These are phyloP conservation scores for Alternaria infectoria DNA, from an alignment of 2,329 filamentous ascomycete species.

Conservation along the genomic window DNA sequence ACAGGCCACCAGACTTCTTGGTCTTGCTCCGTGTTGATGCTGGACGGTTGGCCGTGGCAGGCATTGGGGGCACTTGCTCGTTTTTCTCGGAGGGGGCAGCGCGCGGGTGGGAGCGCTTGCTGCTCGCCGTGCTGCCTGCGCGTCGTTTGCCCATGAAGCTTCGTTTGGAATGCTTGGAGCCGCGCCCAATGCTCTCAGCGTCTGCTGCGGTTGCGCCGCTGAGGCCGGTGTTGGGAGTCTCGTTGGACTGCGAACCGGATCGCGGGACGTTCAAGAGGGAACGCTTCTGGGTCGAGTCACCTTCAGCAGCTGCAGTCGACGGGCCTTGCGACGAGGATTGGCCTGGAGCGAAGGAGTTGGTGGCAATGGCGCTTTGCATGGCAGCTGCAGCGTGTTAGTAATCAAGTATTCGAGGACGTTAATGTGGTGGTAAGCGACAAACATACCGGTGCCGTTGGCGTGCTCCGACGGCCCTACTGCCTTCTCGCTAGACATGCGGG, in stretches of 20 bases:
- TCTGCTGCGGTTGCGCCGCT: slow-evolving; percentile 55
- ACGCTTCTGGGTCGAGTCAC: slow-evolving; percentile 44
- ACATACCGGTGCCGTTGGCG: slow-evolving; percentile 46
- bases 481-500: slow-evolving; percentile 40
- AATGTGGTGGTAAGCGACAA: background rate
- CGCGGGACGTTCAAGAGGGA: slow-evolving; percentile 47
- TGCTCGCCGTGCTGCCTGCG: slow-evolving; percentile 55
- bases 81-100: slow-evolving; percentile 50
- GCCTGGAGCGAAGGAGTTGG: slow-evolving; percentile 24
- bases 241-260: slow-evolving; percentile 37
- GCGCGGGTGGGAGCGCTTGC: slow-evolving; percentile 52
- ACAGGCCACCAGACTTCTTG: slow-evolving; percentile 49
- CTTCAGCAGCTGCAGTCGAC: slow-evolving; percentile 31
- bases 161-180: slow-evolving; percentile 53
- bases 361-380: slow-evolving; percentile 5
- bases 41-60: slow-evolving; percentile 37
- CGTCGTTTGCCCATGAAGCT: slow-evolving; percentile 54
- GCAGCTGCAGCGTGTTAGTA: slow-evolving; percentile 2
- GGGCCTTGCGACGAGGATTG: slow-evolving; percentile 35
- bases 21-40: slow-evolving; percentile 47
- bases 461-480: slow-evolving; percentile 31
- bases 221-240: slow-evolving; percentile 49
- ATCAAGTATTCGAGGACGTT: background rate
- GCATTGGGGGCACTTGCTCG: slow-evolving; percentile 40
- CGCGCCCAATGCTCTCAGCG: slow-evolving; percentile 53